phyloP scores from a whole-genome alignment of 306 rosid genomes.

The Acmispon strigosus region DNA sequence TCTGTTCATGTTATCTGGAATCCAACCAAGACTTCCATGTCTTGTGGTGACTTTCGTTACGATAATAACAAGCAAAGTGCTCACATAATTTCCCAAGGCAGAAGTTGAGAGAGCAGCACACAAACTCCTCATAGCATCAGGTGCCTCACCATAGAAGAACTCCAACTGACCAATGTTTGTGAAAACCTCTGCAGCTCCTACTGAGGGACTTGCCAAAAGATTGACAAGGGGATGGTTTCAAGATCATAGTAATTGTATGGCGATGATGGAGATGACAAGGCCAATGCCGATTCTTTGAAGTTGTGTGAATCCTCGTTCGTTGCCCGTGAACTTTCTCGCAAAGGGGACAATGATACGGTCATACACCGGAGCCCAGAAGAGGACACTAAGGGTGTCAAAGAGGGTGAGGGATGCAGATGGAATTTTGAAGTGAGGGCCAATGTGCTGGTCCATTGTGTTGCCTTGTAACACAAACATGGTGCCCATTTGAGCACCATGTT shows the following conservation, averaged over 20 bases:
- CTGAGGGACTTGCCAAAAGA: constrained; percentile 75
- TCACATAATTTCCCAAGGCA: constrained; percentile 60
- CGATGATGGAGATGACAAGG: no score
- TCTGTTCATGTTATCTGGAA: constrained; percentile 54
- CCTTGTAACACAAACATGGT: no score
- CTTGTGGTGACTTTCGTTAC: constrained; percentile 49
- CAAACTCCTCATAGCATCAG: constrained; percentile 77
- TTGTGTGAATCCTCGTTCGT: no score
- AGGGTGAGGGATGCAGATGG: no score
- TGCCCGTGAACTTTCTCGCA: no score
- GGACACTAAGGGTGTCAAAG: no score
- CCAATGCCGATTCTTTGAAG: no score
- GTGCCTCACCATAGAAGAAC: constrained; percentile 68
- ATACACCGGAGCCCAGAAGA: no score
- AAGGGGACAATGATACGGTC: no score
- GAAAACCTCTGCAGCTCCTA: constrained; percentile 74
- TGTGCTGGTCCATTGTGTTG: no score
- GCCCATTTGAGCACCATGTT: no score
- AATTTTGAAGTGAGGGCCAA: no score
- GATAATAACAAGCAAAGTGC: constrained; percentile 52
- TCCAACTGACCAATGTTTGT: constrained; percentile 66
- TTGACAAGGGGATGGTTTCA: constrained; percentile 46
- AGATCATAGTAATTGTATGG: constrained; percentile 52
- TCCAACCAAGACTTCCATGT: constrained; percentile 67
- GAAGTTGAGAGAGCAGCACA: constrained; percentile 55